Evolutionary conservation across 805 yeast genomes (phyloP).

Genomic region (Starmerella roubikii): DNA sequence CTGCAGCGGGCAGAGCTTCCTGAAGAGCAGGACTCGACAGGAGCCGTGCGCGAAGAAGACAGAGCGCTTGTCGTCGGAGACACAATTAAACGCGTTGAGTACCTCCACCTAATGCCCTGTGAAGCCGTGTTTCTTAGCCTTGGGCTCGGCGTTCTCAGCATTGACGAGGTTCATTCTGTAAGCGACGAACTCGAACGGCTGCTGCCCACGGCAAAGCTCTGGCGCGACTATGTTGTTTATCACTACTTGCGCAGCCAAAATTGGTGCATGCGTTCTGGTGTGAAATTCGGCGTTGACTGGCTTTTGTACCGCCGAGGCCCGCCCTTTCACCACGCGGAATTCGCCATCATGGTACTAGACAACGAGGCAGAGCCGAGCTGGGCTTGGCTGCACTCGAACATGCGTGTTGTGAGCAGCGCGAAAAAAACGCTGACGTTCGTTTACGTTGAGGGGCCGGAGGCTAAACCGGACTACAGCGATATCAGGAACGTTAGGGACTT

Average conservation of each 20-base stretch:
- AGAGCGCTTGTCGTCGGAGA: constrained; percentile 17
- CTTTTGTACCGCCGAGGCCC: constrained; percentile 83
- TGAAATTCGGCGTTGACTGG: constrained; percentile 83
- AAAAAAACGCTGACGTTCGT: constrained; percentile 60
- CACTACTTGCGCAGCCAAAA: constrained; percentile 80
- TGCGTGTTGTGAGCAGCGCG: constrained; percentile 79
- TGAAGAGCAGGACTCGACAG: background rate
- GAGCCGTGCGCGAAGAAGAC: constrained; percentile 20
- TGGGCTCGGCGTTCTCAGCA: constrained; percentile 39
- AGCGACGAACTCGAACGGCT: constrained; percentile 2
- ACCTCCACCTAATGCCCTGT: constrained; percentile 56
- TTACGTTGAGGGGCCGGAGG: constrained; percentile 46
- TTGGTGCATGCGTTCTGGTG: constrained; percentile 88
- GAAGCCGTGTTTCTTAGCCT: constrained; percentile 60
- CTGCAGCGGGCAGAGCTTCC: constrained; percentile 1
- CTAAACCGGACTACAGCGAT: constrained; percentile 17
- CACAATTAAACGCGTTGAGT: constrained; percentile 25
- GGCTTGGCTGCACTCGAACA: constrained; percentile 53
- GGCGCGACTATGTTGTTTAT: constrained; percentile 55
- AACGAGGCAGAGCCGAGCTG: constrained; percentile 30
- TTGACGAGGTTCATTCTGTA: constrained; percentile 18
- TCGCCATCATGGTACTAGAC: constrained; percentile 45
- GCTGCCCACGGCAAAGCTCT: constrained; percentile 3
- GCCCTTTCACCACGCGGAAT: constrained; percentile 89
- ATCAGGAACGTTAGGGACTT: constrained; percentile 21